phyloP scores from a whole-genome alignment of 1,284 basidiomycete species.

The Pulveroboletus sp. region DNA sequence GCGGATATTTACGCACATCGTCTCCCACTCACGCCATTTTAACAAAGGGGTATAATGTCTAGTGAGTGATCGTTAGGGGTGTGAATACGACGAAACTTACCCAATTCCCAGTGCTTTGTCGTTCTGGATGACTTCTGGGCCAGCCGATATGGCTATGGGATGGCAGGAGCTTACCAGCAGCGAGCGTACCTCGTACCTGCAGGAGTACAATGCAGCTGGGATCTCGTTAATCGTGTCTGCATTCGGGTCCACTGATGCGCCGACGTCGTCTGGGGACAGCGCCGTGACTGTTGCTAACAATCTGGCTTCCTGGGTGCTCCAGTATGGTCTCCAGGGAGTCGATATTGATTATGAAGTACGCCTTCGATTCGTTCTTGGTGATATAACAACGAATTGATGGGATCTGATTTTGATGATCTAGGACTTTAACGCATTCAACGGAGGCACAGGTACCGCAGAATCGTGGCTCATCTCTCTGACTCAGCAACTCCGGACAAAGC shows the following conservation, averaged over 20 bases:
- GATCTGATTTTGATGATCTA: too few relatives aligned
- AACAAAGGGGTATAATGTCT: too few relatives aligned
- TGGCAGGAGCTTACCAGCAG: conserved; percentile 38
- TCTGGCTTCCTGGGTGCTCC: conserved; percentile 49
- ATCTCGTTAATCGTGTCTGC: conserved; percentile 51
- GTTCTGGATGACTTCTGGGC: conserved; percentile 45
- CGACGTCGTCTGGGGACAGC: conserved; percentile 46
- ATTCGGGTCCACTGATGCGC: conserved; percentile 54
- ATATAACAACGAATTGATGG: not conserved
- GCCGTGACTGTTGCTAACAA: conserved; percentile 44
- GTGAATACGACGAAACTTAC: too few relatives aligned
- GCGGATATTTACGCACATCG: too few relatives aligned
- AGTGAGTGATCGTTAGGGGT: too few relatives aligned
- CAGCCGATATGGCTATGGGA: conserved; percentile 48
- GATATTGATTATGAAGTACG: conserved; percentile 58
- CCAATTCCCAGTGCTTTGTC: conserved; percentile 46
- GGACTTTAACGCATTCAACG: conserved; percentile 52
- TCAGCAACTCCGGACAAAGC: conserved; percentile 35
- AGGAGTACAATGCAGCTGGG: conserved; percentile 46
- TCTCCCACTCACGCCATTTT: too few relatives aligned
- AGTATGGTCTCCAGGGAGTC: conserved; percentile 52
- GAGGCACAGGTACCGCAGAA: conserved; percentile 40
- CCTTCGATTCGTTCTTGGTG: too few relatives aligned
- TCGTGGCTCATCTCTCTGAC: conserved; percentile 51
- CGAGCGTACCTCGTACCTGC: conserved; percentile 39